phyloP scores from a whole-genome alignment of 257 asterid species.

The Lycium barbarum region DNA sequence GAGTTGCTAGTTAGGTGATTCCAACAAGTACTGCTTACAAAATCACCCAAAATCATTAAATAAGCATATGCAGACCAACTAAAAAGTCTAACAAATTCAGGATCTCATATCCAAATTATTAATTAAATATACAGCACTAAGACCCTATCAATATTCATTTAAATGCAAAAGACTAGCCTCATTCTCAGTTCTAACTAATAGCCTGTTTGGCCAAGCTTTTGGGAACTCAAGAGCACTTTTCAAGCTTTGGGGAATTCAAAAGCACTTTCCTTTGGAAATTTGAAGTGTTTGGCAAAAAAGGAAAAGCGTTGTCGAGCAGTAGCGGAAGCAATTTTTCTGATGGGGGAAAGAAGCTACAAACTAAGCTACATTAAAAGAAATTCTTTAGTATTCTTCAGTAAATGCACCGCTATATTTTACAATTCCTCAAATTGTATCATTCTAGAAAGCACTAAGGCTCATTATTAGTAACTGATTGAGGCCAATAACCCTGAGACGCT shows the following conservation, averaged over 20 bases:
- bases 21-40: not conserved
- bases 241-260: not conserved
- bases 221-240: not conserved
- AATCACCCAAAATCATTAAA: slow-evolving; percentile 15
- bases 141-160: not conserved
- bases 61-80: not conserved
- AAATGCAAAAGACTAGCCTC: too few relatives aligned
- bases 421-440: not conserved
- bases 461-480: not conserved
- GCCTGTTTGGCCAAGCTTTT: too few relatives aligned
- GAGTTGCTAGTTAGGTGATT: slow-evolving; percentile 2
- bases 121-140: not conserved
- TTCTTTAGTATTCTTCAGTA: not conserved
- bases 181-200: too few relatives aligned
- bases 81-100: slow-evolving; percentile 9
- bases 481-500: not conserved
- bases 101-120: slow-evolving; percentile 4
- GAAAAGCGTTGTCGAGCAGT: not conserved
- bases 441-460: not conserved
- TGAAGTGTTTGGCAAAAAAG: not conserved
- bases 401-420: not conserved
- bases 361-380: not conserved
- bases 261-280: not conserved
- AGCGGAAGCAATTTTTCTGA: not conserved
- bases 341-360: not conserved